phyloP scores from a whole-genome alignment of 1,284 basidiomycete genomes.

The Leccinum angustisporum region DNA sequence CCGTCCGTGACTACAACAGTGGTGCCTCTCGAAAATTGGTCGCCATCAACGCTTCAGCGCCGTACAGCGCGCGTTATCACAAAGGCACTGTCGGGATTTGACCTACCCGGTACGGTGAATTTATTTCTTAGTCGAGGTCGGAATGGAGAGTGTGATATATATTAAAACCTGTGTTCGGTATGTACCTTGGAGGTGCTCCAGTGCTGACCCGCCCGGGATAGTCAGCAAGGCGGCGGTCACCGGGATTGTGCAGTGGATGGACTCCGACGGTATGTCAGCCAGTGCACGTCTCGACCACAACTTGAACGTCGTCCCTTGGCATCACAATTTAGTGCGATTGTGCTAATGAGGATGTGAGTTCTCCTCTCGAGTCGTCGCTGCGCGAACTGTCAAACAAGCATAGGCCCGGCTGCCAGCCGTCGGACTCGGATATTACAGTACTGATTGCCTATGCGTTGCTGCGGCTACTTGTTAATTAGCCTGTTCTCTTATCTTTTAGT shows the following conservation, averaged over 20 bases:
- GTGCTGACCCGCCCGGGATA: neutral
- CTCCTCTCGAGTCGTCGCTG: neutral
- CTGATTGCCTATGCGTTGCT: neutral
- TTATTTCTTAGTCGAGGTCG: neutral
- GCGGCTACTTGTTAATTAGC: neutral
- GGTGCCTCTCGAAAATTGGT: neutral
- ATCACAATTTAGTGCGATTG: neutral
- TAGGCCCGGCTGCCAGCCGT: neutral
- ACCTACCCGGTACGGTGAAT: neutral
- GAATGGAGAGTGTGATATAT: neutral
- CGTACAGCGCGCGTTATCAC: neutral
- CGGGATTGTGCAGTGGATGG: neutral
- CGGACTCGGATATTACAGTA: no score
- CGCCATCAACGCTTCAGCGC: neutral
- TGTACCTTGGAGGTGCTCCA: neutral
- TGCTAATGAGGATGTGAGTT: neutral
- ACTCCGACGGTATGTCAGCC: neutral
- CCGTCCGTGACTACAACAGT: neutral
- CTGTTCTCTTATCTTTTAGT: neutral
- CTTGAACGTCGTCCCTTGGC: neutral
- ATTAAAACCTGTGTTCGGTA: neutral
- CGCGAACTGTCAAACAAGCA: neutral
- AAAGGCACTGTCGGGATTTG: neutral
- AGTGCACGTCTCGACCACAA: constrained; percentile 11
- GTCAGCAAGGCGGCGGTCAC: neutral